phyloP scores from a whole-genome alignment of 768 basidiomycete genomes.

The Epithele typhae region DNA sequence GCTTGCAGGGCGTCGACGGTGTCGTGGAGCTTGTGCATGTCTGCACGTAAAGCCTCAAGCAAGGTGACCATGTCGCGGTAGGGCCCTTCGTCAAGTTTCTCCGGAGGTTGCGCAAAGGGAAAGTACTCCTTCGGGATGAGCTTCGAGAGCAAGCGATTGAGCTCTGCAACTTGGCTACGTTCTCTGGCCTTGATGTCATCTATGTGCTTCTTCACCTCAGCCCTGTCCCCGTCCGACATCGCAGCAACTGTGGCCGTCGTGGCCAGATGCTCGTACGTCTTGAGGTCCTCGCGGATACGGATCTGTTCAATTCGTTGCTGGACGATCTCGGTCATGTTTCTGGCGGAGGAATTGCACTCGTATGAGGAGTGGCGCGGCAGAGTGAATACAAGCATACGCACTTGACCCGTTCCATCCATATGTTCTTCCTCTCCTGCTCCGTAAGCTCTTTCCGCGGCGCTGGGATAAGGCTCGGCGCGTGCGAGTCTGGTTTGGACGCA shows the following conservation, averaged over 20 bases:
- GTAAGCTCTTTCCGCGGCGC: conserved; percentile 18
- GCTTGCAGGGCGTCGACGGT: not conserved
- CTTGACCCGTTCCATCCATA: conserved; percentile 40
- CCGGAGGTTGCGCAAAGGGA: conserved; percentile 24
- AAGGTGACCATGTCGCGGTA: conserved; percentile 25
- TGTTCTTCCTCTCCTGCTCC: conserved; percentile 32
- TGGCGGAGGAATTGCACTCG: not conserved
- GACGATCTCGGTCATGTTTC: conserved; percentile 26
- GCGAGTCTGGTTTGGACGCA: too few relatives aligned
- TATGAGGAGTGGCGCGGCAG: too few relatives aligned
- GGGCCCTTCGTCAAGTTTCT: conserved; percentile 12
- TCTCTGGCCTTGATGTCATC: conserved; percentile 19
- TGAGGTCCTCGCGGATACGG: conserved; percentile 31
- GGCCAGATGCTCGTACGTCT: conserved; percentile 22
- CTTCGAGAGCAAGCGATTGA: conserved; percentile 26
- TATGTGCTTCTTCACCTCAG: conserved; percentile 22
- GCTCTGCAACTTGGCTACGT: conserved; percentile 28
- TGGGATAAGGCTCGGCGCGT: too few relatives aligned
- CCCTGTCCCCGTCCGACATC: conserved; percentile 21
- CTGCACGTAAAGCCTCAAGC: conserved; percentile 4
- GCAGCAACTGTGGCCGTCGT: too few relatives aligned
- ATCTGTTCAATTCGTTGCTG: conserved; percentile 28
- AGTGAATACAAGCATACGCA: conserved; percentile 27
- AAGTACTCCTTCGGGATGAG: conserved; percentile 36
- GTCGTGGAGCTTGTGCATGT: not conserved